Evolutionary conservation across 257 asterid genomes (phyloP).

Genomic region (Nicotiana benthamiana): DNA sequence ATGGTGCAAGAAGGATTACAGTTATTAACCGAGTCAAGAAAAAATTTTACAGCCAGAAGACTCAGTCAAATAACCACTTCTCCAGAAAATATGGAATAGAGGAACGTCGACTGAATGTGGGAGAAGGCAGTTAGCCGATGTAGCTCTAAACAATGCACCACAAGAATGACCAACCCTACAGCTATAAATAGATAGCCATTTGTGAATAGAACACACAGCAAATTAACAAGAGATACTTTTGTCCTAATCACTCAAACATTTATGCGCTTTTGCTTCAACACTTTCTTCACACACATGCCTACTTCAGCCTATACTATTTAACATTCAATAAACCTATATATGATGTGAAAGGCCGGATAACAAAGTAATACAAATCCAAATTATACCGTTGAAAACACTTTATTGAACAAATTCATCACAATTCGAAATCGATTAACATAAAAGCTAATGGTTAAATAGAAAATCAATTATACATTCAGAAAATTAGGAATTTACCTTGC

Average conservation of each 20-base stretch:
- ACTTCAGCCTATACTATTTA: no score
- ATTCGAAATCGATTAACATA: neutral
- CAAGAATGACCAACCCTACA: neutral
- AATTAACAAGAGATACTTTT: no score
- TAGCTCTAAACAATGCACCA: neutral
- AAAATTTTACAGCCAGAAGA: neutral
- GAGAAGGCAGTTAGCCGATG: neutral
- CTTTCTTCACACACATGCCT: no score
- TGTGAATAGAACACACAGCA: no score
- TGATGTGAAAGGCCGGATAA: neutral
- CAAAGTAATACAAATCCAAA: neutral
- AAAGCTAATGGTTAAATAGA: neutral
- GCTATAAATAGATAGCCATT: no score
- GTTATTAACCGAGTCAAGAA: neutral
- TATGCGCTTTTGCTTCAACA: no score
- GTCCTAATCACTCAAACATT: no score
- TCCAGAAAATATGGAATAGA: neutral
- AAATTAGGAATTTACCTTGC: conserved; percentile 51
- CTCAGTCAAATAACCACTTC: neutral
- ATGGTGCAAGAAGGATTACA: neutral
- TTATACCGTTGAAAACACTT: neutral
- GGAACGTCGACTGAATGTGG: neutral
- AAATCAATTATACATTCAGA: neutral
- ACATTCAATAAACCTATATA: neutral
- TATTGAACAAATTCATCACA: neutral